Evolutionary conservation across 2,329 filamentous ascomycete species (phyloP).

Genomic region (Microdochium nivale): DNA sequence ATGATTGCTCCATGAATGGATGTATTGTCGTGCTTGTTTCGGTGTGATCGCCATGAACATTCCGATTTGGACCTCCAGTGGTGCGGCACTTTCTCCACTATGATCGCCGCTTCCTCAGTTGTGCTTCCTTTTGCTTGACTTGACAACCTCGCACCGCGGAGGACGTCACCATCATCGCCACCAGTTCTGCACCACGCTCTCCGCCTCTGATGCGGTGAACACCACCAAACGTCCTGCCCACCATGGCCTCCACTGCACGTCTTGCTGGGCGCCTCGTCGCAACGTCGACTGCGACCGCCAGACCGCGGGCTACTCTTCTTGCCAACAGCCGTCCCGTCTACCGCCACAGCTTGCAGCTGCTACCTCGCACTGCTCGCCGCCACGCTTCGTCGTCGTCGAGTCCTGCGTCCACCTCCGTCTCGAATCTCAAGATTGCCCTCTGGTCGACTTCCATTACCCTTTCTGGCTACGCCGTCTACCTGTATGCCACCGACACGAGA

Average conservation of each 20-base stretch:
- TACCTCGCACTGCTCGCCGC: conserved; percentile 7
- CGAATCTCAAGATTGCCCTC: conserved; percentile 26
- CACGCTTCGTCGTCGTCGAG: conserved; percentile 15
- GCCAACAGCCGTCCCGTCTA: not conserved
- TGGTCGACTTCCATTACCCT: conserved; percentile 32
- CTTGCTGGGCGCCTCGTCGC: not conserved
- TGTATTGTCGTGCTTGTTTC: no score
- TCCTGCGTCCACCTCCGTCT: conserved; percentile 16
- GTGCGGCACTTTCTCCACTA: no score
- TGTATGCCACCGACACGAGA: conserved; percentile 68
- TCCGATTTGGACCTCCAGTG: no score
- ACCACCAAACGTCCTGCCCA: not conserved
- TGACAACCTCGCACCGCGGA: no score
- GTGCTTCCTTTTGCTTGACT: no score
- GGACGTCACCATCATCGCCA: no score
- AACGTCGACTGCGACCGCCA: not conserved
- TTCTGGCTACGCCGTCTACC: conserved; percentile 41
- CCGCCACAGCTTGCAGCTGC: not conserved
- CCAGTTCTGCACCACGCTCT: not conserved
- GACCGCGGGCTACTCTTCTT: not conserved
- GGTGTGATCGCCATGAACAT: no score
- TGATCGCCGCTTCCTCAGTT: no score
- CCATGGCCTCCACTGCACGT: not conserved
- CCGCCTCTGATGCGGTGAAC: not conserved
- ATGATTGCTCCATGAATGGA: no score